phyloP scores from a whole-genome alignment of 257 asterid species.

The Fraxinus cuspidata region DNA sequence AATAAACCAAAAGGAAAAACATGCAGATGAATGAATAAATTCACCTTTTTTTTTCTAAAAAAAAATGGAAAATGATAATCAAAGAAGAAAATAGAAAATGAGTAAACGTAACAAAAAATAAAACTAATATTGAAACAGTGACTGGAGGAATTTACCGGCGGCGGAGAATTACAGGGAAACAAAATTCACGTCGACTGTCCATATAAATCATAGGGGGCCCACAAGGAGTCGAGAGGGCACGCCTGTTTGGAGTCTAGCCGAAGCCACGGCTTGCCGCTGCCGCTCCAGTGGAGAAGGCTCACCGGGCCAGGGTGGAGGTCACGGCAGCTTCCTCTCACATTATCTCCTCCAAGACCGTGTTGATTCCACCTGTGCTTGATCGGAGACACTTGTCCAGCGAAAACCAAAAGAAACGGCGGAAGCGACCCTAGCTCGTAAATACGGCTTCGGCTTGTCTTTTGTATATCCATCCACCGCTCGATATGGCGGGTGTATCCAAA shows the following conservation, averaged over 20 bases:
- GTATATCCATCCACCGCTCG: constrained; percentile 96
- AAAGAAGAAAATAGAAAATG: constrained; percentile 22
- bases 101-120: constrained; percentile 21
- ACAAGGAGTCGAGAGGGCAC: constrained; percentile 73
- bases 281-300: constrained; percentile 95
- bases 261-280: constrained; percentile 89
- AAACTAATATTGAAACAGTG: constrained; percentile 6
- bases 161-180: constrained; percentile 1
- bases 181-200: constrained; percentile 42
- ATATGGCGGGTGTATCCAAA: constrained; percentile 72
- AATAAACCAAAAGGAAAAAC: constrained; percentile 7
- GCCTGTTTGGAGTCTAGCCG: constrained; percentile 76
- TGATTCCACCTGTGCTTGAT: constrained; percentile 95
- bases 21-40: constrained; percentile 23
- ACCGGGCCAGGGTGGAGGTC: constrained; percentile 87
- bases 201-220: constrained; percentile 86
- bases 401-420: constrained; percentile 77
- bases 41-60: constrained; percentile 16
- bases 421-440: constrained; percentile 90
- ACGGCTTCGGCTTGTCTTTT: constrained; percentile 64
- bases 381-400: constrained; percentile 92
- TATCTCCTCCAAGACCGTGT: constrained; percentile 91
- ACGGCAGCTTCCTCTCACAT: constrained; percentile 84
- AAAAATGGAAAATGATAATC: not conserved
- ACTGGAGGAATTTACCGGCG: constrained; percentile 66